Evolutionary conservation across 257 asterid genomes (phyloP).

Genomic region (Solanum medicagineum): DNA sequence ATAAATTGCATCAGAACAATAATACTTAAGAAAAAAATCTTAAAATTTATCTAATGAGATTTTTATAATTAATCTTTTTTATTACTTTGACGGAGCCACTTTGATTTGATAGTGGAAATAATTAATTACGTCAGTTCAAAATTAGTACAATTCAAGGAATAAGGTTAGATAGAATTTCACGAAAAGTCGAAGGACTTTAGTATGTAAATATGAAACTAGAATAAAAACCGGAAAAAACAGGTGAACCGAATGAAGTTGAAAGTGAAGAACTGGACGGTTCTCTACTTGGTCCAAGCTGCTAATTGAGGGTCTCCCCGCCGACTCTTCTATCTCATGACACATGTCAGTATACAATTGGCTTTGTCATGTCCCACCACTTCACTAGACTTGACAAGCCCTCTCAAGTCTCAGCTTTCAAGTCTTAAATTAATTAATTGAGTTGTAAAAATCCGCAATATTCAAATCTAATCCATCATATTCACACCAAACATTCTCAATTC

Average conservation of each 20-base stretch:
- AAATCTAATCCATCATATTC: slow-evolving; percentile 2
- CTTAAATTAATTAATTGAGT: not conserved
- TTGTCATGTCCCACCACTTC: not conserved
- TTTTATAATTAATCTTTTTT: not conserved
- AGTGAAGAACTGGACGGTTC: not conserved
- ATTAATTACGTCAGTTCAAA: not conserved
- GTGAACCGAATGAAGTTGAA: not conserved
- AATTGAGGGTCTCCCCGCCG: not conserved
- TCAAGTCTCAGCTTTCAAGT: not conserved
- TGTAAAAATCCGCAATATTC: not conserved
- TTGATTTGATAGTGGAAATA: not conserved
- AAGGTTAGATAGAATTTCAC: not conserved
- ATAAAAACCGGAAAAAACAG: not conserved
- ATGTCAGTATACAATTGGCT: not conserved
- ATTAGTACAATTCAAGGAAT: not conserved
- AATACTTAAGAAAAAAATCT: too few relatives aligned
- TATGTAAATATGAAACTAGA: not conserved
- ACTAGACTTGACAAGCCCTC: not conserved
- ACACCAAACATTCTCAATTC: not conserved
- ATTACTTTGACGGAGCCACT: not conserved
- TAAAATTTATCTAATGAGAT: too few relatives aligned
- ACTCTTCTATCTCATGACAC: not conserved
- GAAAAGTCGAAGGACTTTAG: not conserved
- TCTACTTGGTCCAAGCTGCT: not conserved
- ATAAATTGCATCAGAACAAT: too few relatives aligned